phyloP scores from a whole-genome alignment of 352 stramenopile species.

The Globisporangium paroecandrum region DNA sequence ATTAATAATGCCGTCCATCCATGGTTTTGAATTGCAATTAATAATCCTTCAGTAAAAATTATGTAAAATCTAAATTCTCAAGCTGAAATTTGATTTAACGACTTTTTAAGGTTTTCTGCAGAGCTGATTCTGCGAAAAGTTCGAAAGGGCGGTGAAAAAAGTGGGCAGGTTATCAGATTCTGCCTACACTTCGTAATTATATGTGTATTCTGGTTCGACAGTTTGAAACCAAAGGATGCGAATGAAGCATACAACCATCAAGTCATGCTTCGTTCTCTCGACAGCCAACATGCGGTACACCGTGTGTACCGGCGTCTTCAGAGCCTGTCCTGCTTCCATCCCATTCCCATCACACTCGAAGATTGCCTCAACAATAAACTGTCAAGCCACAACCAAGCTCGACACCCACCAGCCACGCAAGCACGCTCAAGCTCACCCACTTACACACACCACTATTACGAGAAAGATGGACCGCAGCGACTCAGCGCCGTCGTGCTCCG shows the following conservation, averaged over 20 bases:
- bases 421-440: neutral
- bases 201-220: neutral
- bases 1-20: no score
- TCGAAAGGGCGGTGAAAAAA: no score
- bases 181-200: neutral
- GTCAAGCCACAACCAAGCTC: neutral
- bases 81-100: no score
- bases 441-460: conserved; percentile 6
- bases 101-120: no score
- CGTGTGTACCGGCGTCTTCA: neutral
- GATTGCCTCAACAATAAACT: neutral
- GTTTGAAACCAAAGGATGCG: neutral
- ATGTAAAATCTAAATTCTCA: no score
- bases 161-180: no score
- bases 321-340: neutral
- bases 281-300: neutral
- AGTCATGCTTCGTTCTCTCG: neutral
- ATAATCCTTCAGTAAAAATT: no score
- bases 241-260: no score
- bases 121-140: no score
- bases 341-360: neutral
- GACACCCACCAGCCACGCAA: neutral
- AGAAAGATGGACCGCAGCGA: conserved; percentile 13
- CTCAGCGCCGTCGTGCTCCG: conserved; percentile 29
- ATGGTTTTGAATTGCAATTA: no score